Percentiles rank a stretch among this genome's conserved stretches.
phyloP scores from a whole-genome alignment of 176 grass and related monocot species.

The Pharus latifolius region DNA sequence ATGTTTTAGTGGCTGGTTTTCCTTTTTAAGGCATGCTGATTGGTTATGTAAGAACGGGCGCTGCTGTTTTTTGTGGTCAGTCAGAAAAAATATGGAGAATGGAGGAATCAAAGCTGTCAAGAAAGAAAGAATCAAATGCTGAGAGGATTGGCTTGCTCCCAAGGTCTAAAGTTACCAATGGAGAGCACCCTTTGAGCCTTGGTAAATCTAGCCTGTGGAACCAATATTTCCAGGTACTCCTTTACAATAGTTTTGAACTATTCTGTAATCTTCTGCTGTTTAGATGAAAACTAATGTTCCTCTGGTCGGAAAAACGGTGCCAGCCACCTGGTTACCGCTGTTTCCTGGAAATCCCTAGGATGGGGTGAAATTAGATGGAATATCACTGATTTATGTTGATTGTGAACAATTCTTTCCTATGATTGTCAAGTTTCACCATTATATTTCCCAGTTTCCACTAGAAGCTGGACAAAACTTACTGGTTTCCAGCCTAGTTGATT shows the following conservation, averaged over 20 bases:
- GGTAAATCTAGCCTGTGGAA: constrained; percentile 72
- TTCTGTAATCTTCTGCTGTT: neutral
- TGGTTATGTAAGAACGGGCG: neutral
- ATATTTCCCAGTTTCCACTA: neutral
- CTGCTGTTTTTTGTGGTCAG: constrained; percentile 11
- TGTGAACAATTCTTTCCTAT: neutral
- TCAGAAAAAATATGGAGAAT: constrained; percentile 42
- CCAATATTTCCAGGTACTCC: constrained; percentile 76
- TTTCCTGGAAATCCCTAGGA: neutral
- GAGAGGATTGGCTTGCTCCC: constrained; percentile 43
- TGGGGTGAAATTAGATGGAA: neutral
- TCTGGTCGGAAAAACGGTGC: constrained; percentile 3
- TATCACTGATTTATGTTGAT: neutral
- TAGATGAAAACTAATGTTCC: constrained; percentile 1
- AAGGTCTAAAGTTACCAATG: constrained; percentile 59
- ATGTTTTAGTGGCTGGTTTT: neutral
- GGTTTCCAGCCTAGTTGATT: neutral
- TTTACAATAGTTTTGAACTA: neutral
- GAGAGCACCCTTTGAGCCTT: constrained; percentile 85
- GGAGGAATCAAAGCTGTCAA: constrained; percentile 36
- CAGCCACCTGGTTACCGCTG: neutral
- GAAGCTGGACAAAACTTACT: too few relatives aligned
- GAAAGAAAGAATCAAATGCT: constrained; percentile 22
- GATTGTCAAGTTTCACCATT: too few relatives aligned
- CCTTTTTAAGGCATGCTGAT: neutral